A percentile compares a stretch with the other conserved stretches of the same genome.
Conservation (phyloP, 1,139 yeast genomes). For the Lodderomyces metapsilosis region DNA sequence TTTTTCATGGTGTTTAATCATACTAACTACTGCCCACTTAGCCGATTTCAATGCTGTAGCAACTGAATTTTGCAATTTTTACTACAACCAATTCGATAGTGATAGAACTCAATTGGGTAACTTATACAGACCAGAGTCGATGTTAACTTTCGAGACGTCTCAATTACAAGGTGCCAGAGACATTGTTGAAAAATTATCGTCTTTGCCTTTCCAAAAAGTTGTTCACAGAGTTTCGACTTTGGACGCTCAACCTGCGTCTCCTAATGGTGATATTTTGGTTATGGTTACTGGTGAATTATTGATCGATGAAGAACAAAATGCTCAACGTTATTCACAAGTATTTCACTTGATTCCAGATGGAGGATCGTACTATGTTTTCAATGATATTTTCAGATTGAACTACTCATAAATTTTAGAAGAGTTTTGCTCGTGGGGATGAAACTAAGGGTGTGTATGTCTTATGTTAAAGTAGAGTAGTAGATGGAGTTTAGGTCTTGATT, state of each 20-base stretch:
- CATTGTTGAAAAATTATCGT: constrained; percentile 84
- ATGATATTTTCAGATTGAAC: constrained; percentile 94
- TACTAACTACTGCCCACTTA: constrained; percentile 16
- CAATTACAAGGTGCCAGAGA: constrained; percentile 93
- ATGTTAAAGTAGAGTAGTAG: too few relatives aligned
- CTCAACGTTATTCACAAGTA: constrained; percentile 95
- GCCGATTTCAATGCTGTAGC: constrained; percentile 75
- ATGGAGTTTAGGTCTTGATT: too few relatives aligned
- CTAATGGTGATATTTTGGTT: constrained; percentile 89
- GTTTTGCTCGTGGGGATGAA: too few relatives aligned
- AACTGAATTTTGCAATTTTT: constrained; percentile 85
- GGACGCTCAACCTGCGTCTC: constrained; percentile 97
- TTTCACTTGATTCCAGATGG: constrained; percentile 96
- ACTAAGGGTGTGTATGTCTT: too few relatives aligned
- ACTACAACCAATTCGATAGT: constrained; percentile 92
- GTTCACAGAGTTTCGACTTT: constrained; percentile 89
- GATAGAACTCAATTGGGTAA: constrained; percentile 92
- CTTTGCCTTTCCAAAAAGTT: constrained; percentile 89
- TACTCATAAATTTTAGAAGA: constrained; percentile 51
- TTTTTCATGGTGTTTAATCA: neutral
- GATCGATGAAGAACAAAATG: constrained; percentile 89
- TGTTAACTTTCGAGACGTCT: constrained; percentile 94
- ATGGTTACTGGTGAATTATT: constrained; percentile 97
- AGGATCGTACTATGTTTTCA: constrained; percentile 86
- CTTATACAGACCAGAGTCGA: constrained; percentile 93